Evolutionary conservation across 129 eudicot species (phyloP), one percentile per base, ranked within the genome.

Genomic region (Centella asiatica): DNA sequence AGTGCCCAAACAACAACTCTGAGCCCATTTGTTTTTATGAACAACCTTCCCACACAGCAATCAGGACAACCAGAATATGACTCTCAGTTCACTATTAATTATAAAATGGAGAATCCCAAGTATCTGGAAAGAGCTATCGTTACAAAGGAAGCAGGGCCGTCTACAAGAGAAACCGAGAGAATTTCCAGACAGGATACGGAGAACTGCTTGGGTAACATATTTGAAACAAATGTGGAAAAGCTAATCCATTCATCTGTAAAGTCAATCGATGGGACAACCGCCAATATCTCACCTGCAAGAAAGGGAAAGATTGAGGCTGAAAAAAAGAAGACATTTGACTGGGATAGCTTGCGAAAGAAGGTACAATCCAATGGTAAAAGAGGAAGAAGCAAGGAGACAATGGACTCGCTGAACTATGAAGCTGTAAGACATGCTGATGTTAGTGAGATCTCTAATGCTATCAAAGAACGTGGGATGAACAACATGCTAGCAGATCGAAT

Each of bases 391-490:
- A 44, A 71, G 65, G 81, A 88, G 22, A 62, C 84, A 26, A 72
- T 40, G 76, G 99, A 93, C 68, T 87, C 96, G 8, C 77, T 93
- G 26, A 84, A 93, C 77, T 93, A 86, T 74, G 99, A 88, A 78
- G 89, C 96, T 22, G 60, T 93, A 45, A 77, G 96, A 64, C 4
- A 68, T 29, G 93, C 95, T n/a, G 73, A 88, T 65, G 96, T 88
- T 8, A 72, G 48, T 40, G 86, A 80, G 75, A 83, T 93, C 40
- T 79, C 99, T 19, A 69, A 83, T 36, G 74, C 95, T 29, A 93
- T 93, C 17, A 85, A 82, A 72, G 96, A 82, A 56, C 81, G 99
- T 62, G 99, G 99, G 57, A 93, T 93, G 99, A 88, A 93, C 74
- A 88, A 93, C 77, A 76, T 84, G 96, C 71, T 93, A 50, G 96